A percentile compares a stretch with the other conserved stretches of the same genome.
Conservation (phyloP, 306 rosid genomes). For the Neltuma alba region DNA sequence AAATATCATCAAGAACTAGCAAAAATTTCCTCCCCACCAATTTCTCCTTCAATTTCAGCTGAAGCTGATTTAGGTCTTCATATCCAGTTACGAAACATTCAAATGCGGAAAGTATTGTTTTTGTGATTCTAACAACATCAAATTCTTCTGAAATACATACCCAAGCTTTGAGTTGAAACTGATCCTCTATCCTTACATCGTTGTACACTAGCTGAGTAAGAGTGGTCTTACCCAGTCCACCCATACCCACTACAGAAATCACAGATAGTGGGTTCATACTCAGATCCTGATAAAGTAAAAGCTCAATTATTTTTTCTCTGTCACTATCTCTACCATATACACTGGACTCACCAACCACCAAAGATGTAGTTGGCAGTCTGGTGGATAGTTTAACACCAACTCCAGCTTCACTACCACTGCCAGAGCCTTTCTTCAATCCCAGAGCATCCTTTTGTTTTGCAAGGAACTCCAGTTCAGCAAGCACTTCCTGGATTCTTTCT, state of each 20-base stretch:
- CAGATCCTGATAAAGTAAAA: not conserved
- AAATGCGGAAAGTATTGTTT: constrained; percentile 36
- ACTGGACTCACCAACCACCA: constrained; percentile 25
- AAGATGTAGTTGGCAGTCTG: constrained; percentile 21
- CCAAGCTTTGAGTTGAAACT: constrained; percentile 42
- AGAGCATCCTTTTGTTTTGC: constrained; percentile 30
- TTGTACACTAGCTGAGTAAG: constrained; percentile 30
- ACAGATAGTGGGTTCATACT: not conserved
- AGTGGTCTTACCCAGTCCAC: constrained; percentile 52
- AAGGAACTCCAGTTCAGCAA: constrained; percentile 29
- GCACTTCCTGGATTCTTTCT: constrained; percentile 14
- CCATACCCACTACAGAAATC: constrained; percentile 29
- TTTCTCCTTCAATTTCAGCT: not conserved
- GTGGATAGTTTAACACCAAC: constrained; percentile 16
- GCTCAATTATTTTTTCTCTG: constrained; percentile 28
- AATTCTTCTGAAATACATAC: constrained; percentile 27
- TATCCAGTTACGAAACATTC: not conserved
- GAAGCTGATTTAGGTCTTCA: constrained; percentile 6
- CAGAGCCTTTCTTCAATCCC: constrained; percentile 30
- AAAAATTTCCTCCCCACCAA: constrained; percentile 2
- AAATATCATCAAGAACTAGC: constrained; percentile 41
- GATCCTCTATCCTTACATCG: constrained; percentile 15
- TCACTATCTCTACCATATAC: constrained; percentile 46
- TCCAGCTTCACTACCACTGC: constrained; percentile 3
- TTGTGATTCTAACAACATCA: constrained; percentile 23